Conservation (phyloP, 2,329 filamentous ascomycete genomes). For the Arthrobotrys musiformis region DNA sequence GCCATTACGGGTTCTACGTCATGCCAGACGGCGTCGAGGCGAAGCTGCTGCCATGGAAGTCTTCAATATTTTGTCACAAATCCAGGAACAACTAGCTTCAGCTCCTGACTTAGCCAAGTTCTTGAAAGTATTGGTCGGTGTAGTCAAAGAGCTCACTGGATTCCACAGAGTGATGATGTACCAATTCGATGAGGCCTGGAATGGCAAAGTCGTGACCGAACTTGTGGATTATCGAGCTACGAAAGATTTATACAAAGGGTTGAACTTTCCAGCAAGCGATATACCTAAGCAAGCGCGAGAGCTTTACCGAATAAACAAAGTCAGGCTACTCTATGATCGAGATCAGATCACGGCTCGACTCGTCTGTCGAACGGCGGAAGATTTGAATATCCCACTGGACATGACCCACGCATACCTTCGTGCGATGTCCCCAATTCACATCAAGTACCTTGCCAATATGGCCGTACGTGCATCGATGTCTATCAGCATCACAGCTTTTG, state of each 20-base stretch:
- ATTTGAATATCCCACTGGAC: slow-evolving; percentile 79
- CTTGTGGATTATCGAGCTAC: slow-evolving; percentile 82
- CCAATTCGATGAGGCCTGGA: slow-evolving; percentile 84
- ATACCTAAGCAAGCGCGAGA: slow-evolving; percentile 87
- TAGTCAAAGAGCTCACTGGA: slow-evolving; percentile 87
- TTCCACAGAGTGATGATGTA: slow-evolving; percentile 95
- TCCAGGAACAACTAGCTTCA: slow-evolving; percentile 84
- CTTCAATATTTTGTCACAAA: slow-evolving; percentile 90
- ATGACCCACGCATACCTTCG: slow-evolving; percentile 82
- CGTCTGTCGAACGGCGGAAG: slow-evolving; percentile 79
- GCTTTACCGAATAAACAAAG: slow-evolving; percentile 90
- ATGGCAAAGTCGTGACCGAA: slow-evolving; percentile 87
- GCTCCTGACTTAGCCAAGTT: slow-evolving; percentile 77
- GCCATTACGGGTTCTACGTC: slow-evolving; percentile 79
- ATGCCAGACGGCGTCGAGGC: slow-evolving; percentile 77
- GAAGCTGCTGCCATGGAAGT: slow-evolving; percentile 88
- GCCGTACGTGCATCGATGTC: slow-evolving; percentile 94
- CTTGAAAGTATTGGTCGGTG: slow-evolving; percentile 82
- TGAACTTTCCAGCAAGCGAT: slow-evolving; percentile 88
- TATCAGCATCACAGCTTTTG: slow-evolving; percentile 87
- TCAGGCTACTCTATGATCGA: slow-evolving; percentile 85
- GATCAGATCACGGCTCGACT: slow-evolving; percentile 82
- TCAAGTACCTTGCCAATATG: slow-evolving; percentile 91
- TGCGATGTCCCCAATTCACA: slow-evolving; percentile 88
- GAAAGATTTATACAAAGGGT: slow-evolving; percentile 83